These are phyloP conservation scores for Dendrobium huoshanense DNA, from an alignment of 106 monocot genomes.

Conservation along the genomic window DNA sequence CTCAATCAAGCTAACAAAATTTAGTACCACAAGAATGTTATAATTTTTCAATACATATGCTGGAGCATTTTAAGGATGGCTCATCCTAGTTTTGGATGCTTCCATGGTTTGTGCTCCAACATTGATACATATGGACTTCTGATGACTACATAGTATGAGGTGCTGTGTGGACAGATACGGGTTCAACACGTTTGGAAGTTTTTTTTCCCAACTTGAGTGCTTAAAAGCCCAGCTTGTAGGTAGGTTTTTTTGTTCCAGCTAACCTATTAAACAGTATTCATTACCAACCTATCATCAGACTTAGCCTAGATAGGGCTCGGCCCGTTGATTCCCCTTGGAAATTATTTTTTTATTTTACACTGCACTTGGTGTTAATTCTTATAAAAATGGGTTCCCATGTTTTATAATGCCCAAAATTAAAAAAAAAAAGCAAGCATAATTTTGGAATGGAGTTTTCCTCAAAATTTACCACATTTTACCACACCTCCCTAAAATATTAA, in stretches of 20 bases:
- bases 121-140: constrained; percentile 47
- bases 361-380: no score
- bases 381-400: no score
- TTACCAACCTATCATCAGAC: not conserved
- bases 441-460: no score
- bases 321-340: not conserved
- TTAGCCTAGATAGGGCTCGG: not conserved
- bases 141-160: constrained; percentile 63
- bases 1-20: no score
- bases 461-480: no score
- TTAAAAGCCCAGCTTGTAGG: not conserved
- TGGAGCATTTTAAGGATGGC: constrained; percentile 56
- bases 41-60: not conserved
- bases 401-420: no score
- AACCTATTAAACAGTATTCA: not conserved
- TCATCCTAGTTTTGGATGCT: constrained; percentile 53
- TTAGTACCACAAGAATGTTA: no score
- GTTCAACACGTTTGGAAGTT: constrained; percentile 36
- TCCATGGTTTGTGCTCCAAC: constrained; percentile 60
- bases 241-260: not conserved
- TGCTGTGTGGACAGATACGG: constrained; percentile 88
- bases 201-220: not conserved
- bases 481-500: no score
- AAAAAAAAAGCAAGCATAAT: no score
- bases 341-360: no score